Base-by-base conservation (phyloP, 2,329 filamentous ascomycete genomes). In the Neofusicoccum laricinum region DNA sequence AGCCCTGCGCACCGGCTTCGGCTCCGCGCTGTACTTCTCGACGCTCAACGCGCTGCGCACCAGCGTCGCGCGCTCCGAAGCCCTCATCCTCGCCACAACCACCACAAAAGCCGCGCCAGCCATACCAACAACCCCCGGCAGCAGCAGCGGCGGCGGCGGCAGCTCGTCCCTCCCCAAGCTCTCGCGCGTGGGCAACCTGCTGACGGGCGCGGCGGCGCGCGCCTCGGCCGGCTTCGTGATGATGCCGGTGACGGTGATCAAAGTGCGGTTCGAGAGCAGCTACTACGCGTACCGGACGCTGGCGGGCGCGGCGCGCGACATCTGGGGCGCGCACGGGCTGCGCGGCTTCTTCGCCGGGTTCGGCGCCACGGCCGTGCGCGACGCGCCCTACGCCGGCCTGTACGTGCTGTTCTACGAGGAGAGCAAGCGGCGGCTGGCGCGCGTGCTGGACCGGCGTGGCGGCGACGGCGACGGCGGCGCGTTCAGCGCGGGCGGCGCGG, bases 201-300 rank as follows among this genome's bases (percentile, higher is more conserved):
- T 90, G 12, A 93, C 94, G 0, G 95, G 95, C 10, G 93, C 93
- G 6, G 82, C 88, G 17, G 93, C 95, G 25, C 86, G 95, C 61
- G 93, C 92, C 1, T 88, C 90, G 61, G 94, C 94, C 0, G 95
- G 95, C 41, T 91, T 97, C 72, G 80, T 96, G 50, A 87, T 98
- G 79, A 98, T 97, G 91, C 95, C 95, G 1, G 86, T 98, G 66
- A 99, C 95, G 1, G 90, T 99, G 49, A 89, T 99, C 72, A 99
- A 99, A 75, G 95, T 98, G 48, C 91, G 95, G 49, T 98, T 96
- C 74, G 95, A 99, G 77, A 94, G 90, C 30, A 93, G 85, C 67
- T 81, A 94, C 48, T 99, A 97, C 80, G 81, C 86, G 2, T 98
- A 98, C 79, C 84, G 85, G 25, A 94, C 92, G 1, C 81, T 98